Evolutionary conservation across 1,284 basidiomycete species (phyloP), one percentile per base, ranked within the genome.

Genomic region (Ganoderma leucocontextum): DNA sequence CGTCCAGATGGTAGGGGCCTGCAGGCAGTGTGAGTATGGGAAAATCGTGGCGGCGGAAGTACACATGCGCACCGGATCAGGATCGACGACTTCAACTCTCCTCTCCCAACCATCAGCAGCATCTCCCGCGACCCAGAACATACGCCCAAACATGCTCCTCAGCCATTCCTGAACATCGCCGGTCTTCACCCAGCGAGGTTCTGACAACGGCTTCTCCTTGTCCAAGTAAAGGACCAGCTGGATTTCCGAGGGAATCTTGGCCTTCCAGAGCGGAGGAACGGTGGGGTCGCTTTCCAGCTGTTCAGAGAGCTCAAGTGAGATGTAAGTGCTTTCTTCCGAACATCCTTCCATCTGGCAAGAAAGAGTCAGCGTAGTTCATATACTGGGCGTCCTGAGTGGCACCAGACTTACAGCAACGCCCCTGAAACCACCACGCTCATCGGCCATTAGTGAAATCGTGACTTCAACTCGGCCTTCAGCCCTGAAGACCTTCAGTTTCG

Each of bases 131-230:
- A 90, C 90, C 90, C 91, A 93, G 75, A 93, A 92, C 87, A 91
- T 91, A 36, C 91, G 87, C 1, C 90, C 94, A 80, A 93, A 95
- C 86, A 95, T 94, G 77, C 91, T 94, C 76, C 90, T 90, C 69
- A 98, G 83, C 95, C 96, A 98, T 60, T 96, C 95, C 73, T 96
- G 93, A 22, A 97, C 88, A 78, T 97, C 95, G 57, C 97, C 96
- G 4, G 93, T 94, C 79, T 95, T 95, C 58, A 96, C 94, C 97
- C 97, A 99, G 78, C 95, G 93, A 2, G 97, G 95, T 79, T 99
- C 96, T 10, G 95, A 96, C 38, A 98, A 82, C 0, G 97, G 96
- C 68, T 93, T 90, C 52, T 89, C 89, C 67, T 89, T 93, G 80
- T 99, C 97, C 66, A 99, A 86, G 79, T 94, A 88, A 36, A 90